phyloP scores from a whole-genome alignment of 495 filamentous ascomycete genomes.

The Aspergillus haitiensis region DNA sequence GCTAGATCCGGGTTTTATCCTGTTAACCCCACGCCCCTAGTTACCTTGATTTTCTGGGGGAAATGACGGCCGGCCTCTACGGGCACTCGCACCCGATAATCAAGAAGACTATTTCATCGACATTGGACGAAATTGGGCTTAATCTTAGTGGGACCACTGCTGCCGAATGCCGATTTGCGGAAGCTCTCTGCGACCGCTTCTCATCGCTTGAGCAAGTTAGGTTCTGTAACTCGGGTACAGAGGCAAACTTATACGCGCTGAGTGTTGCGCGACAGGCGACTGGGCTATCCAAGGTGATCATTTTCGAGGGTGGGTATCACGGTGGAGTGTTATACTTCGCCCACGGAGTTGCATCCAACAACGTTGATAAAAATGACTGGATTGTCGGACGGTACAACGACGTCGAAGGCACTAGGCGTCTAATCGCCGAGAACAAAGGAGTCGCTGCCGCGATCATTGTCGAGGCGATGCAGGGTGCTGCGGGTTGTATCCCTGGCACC shows the following conservation, averaged over 20 bases:
- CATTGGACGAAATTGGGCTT: conserved; percentile 6
- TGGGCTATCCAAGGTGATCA: conserved; percentile 41
- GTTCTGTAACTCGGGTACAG: conserved; percentile 55
- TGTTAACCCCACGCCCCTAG: conserved; percentile 40
- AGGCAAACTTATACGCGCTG: conserved; percentile 53
- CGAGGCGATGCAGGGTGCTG: conserved; percentile 59
- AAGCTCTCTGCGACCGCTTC: conserved; percentile 22
- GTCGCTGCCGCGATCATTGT: conserved; percentile 56
- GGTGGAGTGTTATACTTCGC: conserved; percentile 36
- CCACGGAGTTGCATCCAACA: conserved; percentile 18
- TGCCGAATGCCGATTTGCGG: conserved; percentile 21
- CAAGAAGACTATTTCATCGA: conserved; percentile 20
- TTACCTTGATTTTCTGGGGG: conserved; percentile 47
- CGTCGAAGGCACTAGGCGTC: conserved; percentile 9
- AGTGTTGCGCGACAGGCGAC: conserved; percentile 33
- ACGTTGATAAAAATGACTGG: conserved; percentile 34
- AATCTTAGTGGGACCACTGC: conserved; percentile 12
- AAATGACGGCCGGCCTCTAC: conserved; percentile 47
- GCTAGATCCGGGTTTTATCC: neutral
- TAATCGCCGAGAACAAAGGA: conserved; percentile 22
- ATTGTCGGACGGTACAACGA: conserved; percentile 53
- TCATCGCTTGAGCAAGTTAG: conserved; percentile 41
- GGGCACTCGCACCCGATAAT: conserved; percentile 48
- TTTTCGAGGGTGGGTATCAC: conserved; percentile 56
- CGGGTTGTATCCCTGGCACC: conserved; percentile 49